Percentiles rank a stretch among this genome's conserved stretches.
phyloP scores from a whole-genome alignment of 768 basidiomycete genomes.

The Lentinula guzmanii region DNA sequence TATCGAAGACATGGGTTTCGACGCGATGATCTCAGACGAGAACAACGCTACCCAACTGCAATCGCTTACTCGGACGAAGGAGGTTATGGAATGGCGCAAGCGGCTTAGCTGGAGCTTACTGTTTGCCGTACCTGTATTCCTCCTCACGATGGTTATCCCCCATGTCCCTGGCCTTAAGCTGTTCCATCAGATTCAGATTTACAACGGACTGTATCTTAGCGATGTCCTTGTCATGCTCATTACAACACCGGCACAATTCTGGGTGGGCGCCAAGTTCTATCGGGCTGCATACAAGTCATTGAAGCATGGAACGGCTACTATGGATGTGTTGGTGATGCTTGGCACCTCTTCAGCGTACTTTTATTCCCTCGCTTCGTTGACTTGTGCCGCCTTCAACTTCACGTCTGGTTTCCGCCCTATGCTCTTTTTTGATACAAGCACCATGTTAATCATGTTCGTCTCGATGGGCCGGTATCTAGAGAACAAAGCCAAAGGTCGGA shows the following conservation, averaged over 20 bases:
- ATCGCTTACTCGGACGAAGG: slow-evolving; percentile 83
- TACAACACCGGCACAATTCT: slow-evolving; percentile 91
- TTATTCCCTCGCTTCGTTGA: slow-evolving; percentile 75
- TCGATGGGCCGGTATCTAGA: slow-evolving; percentile 94
- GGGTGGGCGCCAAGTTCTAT: slow-evolving; percentile 86
- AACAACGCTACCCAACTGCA: slow-evolving; percentile 79
- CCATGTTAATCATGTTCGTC: slow-evolving; percentile 97
- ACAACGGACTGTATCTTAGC: slow-evolving; percentile 71
- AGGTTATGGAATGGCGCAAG: slow-evolving; percentile 83
- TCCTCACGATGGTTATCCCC: slow-evolving; percentile 81
- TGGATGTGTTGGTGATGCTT: slow-evolving; percentile 96
- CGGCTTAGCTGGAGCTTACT: slow-evolving; percentile 68
- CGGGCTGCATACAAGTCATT: slow-evolving; percentile 86
- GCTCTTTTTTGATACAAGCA: slow-evolving; percentile 97
- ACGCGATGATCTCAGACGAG: slow-evolving; percentile 79
- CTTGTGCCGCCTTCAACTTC: slow-evolving; percentile 57
- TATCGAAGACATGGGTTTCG: slow-evolving; percentile 86
- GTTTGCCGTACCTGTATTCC: slow-evolving; percentile 93
- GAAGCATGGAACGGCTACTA: slow-evolving; percentile 85
- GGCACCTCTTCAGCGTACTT: slow-evolving; percentile 93
- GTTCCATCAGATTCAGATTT: slow-evolving; percentile 44
- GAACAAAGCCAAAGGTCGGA: slow-evolving; percentile 95
- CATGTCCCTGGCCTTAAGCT: slow-evolving; percentile 55
- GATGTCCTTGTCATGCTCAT: slow-evolving; percentile 72
- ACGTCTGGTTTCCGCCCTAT: slow-evolving; percentile 71